These are phyloP conservation scores for Cadophora luteo-olivacea DNA, from an alignment of 2,329 filamentous ascomycete species.

Conservation along the genomic window DNA sequence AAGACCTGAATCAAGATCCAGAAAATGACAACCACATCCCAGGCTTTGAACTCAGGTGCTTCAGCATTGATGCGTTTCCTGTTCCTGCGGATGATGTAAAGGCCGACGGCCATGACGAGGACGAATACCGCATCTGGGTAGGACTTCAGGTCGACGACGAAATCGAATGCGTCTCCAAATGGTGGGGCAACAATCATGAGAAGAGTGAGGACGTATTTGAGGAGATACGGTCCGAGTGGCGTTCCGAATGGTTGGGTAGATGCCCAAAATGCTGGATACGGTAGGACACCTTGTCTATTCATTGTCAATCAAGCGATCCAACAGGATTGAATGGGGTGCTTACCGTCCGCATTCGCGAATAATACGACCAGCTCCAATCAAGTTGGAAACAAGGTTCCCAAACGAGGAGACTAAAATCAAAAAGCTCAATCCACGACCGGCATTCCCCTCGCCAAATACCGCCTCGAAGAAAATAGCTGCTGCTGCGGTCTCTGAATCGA, in stretches of 20 bases:
- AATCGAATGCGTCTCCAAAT: constrained; percentile 69
- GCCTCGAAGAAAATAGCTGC: constrained; percentile 54
- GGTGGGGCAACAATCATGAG: constrained; percentile 67
- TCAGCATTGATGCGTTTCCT: constrained; percentile 57
- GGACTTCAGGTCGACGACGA: constrained; percentile 63
- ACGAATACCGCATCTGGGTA: constrained; percentile 67
- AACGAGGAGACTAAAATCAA: constrained; percentile 55
- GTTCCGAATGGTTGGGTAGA: constrained; percentile 69
- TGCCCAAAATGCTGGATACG: constrained; percentile 66
- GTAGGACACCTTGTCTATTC: constrained; percentile 63
- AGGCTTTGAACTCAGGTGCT: constrained; percentile 61
- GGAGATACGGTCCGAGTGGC: constrained; percentile 61
- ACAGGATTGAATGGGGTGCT: neutral
- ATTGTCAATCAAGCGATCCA: neutral
- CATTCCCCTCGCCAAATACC: constrained; percentile 56
- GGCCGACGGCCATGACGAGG: constrained; percentile 60
- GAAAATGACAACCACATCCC: constrained; percentile 64
- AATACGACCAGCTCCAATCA: constrained; percentile 61
- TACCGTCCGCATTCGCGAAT: constrained; percentile 60
- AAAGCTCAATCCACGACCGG: constrained; percentile 51
- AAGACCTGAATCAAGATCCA: constrained; percentile 65
- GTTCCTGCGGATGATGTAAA: constrained; percentile 62
- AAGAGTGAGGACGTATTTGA: constrained; percentile 63
- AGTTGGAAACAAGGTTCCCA: constrained; percentile 55
- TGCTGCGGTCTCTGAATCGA: constrained; percentile 54